Evolutionary conservation across 208 protist species (phyloP).

Genomic region (Lotmaria passim): DNA sequence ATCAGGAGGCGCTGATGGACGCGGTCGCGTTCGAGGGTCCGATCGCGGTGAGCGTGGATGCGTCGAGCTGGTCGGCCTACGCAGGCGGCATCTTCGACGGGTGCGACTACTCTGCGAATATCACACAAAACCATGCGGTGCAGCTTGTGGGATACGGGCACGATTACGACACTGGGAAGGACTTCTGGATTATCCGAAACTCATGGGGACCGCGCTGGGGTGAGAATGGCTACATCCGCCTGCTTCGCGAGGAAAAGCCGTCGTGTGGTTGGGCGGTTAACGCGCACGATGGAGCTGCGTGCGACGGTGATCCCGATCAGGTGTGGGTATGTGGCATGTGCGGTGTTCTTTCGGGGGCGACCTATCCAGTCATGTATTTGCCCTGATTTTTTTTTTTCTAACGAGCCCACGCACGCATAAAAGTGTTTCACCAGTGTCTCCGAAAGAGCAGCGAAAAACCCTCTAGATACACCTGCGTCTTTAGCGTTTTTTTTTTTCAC

Average conservation of each 20-base stretch:
- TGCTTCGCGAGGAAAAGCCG: slow-evolving; percentile 51
- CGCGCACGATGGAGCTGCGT: slow-evolving; percentile 65
- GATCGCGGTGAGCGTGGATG: slow-evolving; percentile 86
- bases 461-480: no score
- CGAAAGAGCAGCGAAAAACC: neutral
- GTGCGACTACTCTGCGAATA: slow-evolving; percentile 66
- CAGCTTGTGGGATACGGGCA: slow-evolving; percentile 87
- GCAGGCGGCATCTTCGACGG: slow-evolving; percentile 70
- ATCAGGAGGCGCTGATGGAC: slow-evolving; percentile 61
- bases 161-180: slow-evolving; percentile 39
- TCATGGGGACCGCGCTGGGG: slow-evolving; percentile 84
- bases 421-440: no score
- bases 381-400: no score
- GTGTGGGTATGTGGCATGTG: slow-evolving; percentile 84
- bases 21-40: slow-evolving; percentile 69
- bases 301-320: slow-evolving; percentile 65
- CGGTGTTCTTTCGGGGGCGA: slow-evolving; percentile 78
- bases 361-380: slow-evolving; percentile 55
- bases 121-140: slow-evolving; percentile 86
- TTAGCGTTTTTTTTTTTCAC: no score
- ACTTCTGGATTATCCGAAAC: slow-evolving; percentile 94
- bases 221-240: slow-evolving; percentile 80
- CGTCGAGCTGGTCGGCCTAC: slow-evolving; percentile 70
- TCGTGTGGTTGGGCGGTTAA: slow-evolving; percentile 46
- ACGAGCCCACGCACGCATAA: no score